Evolutionary conservation across 495 filamentous ascomycete genomes (phyloP), one percentile per base, ranked within the genome.

Genomic region (Letharia columbiana): DNA sequence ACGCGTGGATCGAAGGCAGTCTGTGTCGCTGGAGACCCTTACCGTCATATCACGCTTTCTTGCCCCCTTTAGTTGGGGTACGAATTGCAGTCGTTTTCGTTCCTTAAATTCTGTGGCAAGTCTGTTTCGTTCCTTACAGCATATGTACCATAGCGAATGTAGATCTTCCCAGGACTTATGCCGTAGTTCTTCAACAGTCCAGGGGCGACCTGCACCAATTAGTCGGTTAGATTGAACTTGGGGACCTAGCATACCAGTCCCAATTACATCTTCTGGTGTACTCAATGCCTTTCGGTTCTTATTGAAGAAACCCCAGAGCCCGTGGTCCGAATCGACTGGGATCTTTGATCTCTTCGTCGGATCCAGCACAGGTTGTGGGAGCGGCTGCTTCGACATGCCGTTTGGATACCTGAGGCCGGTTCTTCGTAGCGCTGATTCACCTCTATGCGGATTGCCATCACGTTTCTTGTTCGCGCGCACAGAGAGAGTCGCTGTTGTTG

Each of bases 241-340:
- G 62, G 28, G 8, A 52, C 76, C 13, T 70, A 89, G 87, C 93
- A 86, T 45, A 83, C 54, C 54, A 1, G 2, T 57, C 18, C 2
- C 78, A 20, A 71, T 61, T 56, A 87, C 84, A 68, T 91, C 86
- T 23, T 84, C 81, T 3, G 92, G 92, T 15, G 83, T 84, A 58
- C 78, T 80, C 73, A 96, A 72, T 20, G 86, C 75, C 69, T 83
- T 82, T 59, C 81, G 82, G 62, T 86, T 80, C 60, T 79, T 76
- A 66, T 85, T 83, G 77, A 99, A 98, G 77, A 99, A 99, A 0
- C 82, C 87, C 88, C 89, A 97, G n/a, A 99, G 87, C 45, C 91
- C 92, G 77, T 99, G 94, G 65, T 94, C 76, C 10, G 82, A 80
- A 72, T 88, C 88, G 20, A 84, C 81, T 64, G 81, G 71, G 47